Conservation (phyloP, 1,284 basidiomycete genomes). For the Trichosporon inkin region DNA sequence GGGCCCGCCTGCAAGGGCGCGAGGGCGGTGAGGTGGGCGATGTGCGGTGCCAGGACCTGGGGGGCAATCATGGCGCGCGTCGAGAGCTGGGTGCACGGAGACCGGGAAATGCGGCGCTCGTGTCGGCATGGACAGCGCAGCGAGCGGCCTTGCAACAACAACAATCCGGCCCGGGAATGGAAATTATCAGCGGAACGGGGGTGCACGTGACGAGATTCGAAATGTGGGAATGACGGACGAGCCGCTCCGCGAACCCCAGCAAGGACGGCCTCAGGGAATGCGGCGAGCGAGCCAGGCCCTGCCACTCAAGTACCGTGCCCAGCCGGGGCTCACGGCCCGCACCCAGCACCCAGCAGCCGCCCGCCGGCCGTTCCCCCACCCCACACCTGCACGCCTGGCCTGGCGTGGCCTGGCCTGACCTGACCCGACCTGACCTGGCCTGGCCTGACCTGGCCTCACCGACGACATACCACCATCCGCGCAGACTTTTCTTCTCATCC, state of each 20-base stretch:
- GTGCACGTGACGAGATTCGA: constrained; percentile 2
- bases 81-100: background rate
- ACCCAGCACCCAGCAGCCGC: background rate
- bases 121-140: background rate
- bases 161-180: constrained; percentile 5
- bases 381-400: background rate
- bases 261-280: background rate
- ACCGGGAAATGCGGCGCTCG: background rate
- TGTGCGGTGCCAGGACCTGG: constrained; percentile 5
- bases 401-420: background rate
- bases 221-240: constrained; percentile 2
- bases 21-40: constrained; percentile 8
- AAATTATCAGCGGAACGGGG: constrained; percentile 1
- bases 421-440: too few relatives aligned
- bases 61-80: background rate
- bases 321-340: constrained; percentile 6
- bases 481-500: constrained; percentile 18
- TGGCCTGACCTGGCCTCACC: background rate
- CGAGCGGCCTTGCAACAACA: background rate
- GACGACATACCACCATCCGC: constrained; percentile 2
- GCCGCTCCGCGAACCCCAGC: constrained; percentile 6
- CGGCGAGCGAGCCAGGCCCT: background rate
- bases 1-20: constrained; percentile 43
- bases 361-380: background rate
- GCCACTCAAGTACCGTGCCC: constrained; percentile 1